Evolutionary conservation across 129 eudicot genomes (phyloP), one percentile per base, ranked within the genome.

Genomic region (Artemisia argyi): DNA sequence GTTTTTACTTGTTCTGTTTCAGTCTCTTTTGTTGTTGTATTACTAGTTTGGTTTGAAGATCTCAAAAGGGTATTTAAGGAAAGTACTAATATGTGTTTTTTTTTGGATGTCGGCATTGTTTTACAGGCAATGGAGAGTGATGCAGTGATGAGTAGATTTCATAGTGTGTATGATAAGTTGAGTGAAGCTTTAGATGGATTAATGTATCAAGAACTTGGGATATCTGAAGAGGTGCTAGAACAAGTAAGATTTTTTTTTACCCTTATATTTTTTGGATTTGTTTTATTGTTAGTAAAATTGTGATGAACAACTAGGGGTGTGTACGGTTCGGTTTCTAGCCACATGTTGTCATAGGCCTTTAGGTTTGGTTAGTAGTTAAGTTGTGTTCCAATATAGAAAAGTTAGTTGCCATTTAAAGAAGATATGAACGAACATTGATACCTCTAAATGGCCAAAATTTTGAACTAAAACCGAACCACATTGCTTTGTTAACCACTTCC

Each of bases 151-250:
- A 58, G 81, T 75, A 84, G 91, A 77, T 89, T 89, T 64, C 86
- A 84, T 76, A 66, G 78, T 58, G 96, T 84, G 32, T 84, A 86
- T 81, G 88, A 83, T 51, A 86, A 84, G 74, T 67, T 89, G 46
- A 75, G 72, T 75, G 81, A 84, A 53, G 92, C 90, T 58, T 78
- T 89, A 59, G 83, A 86, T 73, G 85, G 85, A 60, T 80, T 89
- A 72, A 85, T 84, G 55, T 84, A 84, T 71, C 82, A 84, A 35
- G 81, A 89, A 68, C 82, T 89, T 65, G 87, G 83, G 69, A 86
- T 86, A 74, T 86, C 96, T 44, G 90, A 89, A 71, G 96, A 89
- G 80, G 92, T 84, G 11, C 85, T 82, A 73, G 96, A 89, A 61
- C 96, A 89, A 65, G 96, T 89, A 84, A 71, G 54, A 26, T 28